These are phyloP conservation scores for Pyrus bretschneideri DNA, from an alignment of 306 rosid species.

Conservation along the genomic window DNA sequence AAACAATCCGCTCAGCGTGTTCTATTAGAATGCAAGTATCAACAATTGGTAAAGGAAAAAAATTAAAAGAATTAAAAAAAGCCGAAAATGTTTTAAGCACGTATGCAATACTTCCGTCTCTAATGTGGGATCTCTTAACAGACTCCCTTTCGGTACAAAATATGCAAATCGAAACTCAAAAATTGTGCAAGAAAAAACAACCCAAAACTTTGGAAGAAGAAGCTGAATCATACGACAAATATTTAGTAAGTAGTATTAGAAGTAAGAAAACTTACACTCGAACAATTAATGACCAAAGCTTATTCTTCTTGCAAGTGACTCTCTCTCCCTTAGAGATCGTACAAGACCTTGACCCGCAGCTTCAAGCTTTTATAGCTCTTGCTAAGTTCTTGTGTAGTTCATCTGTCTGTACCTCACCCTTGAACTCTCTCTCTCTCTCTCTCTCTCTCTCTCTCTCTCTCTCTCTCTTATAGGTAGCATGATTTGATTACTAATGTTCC, in stretches of 20 bases:
- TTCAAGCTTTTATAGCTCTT: constrained; percentile 25
- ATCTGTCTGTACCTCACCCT: constrained; percentile 19
- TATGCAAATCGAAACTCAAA: neutral
- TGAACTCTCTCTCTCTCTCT: neutral
- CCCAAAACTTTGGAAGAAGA: neutral
- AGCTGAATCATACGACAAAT: neutral
- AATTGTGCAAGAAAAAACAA: neutral
- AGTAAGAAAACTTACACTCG: neutral
- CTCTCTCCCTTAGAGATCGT: constrained; percentile 10
- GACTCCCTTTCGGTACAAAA: neutral
- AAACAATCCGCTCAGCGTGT: neutral
- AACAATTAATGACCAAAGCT: neutral
- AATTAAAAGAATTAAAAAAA: neutral
- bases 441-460: too few species aligned
- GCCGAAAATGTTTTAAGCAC: too few species aligned
- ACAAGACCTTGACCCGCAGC: constrained; percentile 5
- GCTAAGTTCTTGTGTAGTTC: constrained; percentile 4
- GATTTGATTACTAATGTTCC: neutral
- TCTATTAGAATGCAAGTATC: neutral
- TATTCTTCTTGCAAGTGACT: neutral
- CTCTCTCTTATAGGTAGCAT: neutral
- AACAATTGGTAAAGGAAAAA: neutral
- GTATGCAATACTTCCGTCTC: neutral
- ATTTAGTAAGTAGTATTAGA: too few species aligned
- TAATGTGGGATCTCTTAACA: neutral